Conservation (phyloP, 768 basidiomycete genomes). For the Psilocybe cyanescens region DNA sequence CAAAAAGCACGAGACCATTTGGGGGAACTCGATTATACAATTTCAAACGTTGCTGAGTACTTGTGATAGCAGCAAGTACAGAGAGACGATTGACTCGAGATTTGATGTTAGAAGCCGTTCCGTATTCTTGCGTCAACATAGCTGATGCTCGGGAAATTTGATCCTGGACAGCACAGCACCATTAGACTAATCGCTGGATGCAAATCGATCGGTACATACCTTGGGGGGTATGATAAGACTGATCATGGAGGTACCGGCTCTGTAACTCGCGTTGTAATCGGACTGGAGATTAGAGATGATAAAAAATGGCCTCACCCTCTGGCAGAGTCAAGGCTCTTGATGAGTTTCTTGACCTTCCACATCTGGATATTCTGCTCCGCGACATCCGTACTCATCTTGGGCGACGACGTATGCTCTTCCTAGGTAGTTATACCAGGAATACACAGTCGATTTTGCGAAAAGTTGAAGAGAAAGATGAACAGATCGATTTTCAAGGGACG, state of each 20-base stretch:
- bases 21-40: conserved; percentile 96
- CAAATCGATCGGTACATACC: conserved; percentile 43
- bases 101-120: conserved; percentile 99
- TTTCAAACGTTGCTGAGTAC: conserved; percentile 96
- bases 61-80: conserved; percentile 96
- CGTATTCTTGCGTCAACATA: conserved; percentile 98
- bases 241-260: conserved; percentile 98
- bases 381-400: conserved; percentile 79
- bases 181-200: conserved; percentile 14
- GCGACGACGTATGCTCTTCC: conserved; percentile 36
- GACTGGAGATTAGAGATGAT: conserved; percentile 21
- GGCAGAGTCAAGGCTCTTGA: conserved; percentile 95
- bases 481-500: conserved; percentile 28
- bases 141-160: conserved; percentile 94
- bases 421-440: conserved; percentile 28
- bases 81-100: conserved; percentile 98
- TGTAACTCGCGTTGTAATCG: conserved; percentile 33
- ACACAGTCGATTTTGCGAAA: conserved; percentile 25
- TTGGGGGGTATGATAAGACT: conserved; percentile 96
- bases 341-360: conserved; percentile 99
- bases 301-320: conserved; percentile 63
- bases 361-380: conserved; percentile 97
- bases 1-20: conserved; percentile 96
- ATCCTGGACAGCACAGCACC: conserved; percentile 47
- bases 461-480: conserved; percentile 24